Conservation (phyloP, 305 asterid genomes). For the Fraxinus sp. region DNA sequence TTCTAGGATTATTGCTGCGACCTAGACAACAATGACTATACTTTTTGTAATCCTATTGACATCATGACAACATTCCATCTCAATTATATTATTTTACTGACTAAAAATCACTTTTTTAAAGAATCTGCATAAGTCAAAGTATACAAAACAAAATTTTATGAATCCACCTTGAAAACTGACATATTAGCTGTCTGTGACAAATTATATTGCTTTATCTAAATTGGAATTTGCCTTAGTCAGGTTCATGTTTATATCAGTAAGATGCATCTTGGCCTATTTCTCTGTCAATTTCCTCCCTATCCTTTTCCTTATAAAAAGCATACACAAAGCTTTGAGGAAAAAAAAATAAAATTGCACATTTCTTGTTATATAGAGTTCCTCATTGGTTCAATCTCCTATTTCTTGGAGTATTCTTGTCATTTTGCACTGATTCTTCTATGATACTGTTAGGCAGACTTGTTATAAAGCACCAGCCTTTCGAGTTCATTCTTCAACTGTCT, state of each 20-base stretch:
- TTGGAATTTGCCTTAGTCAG: neutral
- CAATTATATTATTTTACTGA: neutral
- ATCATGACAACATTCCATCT: slow-evolving; percentile 24
- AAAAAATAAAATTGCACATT: slow-evolving; percentile 23
- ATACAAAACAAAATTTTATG: neutral
- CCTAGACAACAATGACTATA: neutral
- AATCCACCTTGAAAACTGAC: too few species aligned
- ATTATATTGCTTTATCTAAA: too few species aligned
- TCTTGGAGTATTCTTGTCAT: slow-evolving; percentile 16
- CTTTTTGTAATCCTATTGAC: neutral
- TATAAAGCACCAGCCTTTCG: neutral
- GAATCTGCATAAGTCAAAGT: neutral
- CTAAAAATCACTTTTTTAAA: neutral
- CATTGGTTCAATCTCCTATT: slow-evolving; percentile 27
- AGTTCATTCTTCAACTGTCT: neutral
- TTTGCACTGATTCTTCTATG: neutral
- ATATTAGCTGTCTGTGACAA: too few species aligned
- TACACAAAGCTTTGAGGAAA: slow-evolving; percentile 14
- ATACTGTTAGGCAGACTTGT: neutral
- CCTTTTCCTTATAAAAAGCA: slow-evolving; percentile 5
- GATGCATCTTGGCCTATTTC: neutral
- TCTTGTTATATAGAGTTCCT: slow-evolving; percentile 7
- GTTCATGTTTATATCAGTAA: neutral
- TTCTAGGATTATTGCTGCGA: neutral
- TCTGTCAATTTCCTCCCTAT: slow-evolving; percentile 5